Percentiles rank a stretch among this genome's conserved stretches.
These are phyloP conservation scores for Phaeoacremonium minimum DNA, from an alignment of 2,329 filamentous ascomycete species.

Conservation along the genomic window DNA sequence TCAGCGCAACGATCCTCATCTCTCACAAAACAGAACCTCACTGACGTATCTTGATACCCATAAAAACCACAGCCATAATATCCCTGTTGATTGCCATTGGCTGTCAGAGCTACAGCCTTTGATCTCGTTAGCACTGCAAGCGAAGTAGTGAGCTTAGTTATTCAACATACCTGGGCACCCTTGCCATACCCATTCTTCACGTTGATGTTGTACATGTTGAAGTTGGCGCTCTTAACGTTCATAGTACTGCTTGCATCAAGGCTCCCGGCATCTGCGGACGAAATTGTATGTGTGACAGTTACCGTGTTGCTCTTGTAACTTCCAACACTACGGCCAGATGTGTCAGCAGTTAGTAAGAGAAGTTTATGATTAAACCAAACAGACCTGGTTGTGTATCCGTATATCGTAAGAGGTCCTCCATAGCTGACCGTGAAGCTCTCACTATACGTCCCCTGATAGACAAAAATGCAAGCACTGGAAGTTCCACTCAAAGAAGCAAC, in stretches of 20 bases:
- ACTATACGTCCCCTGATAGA: conserved; percentile 23
- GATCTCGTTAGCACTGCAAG: too few species aligned
- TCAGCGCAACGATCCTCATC: background rate
- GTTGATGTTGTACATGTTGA: conserved; percentile 28
- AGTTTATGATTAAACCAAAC: background rate
- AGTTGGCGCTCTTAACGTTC: conserved; percentile 19
- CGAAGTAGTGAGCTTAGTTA: too few species aligned
- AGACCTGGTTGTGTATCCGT: conserved; percentile 20
- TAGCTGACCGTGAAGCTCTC: conserved; percentile 24
- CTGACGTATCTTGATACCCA: conserved; percentile 26
- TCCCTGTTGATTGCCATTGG: conserved; percentile 21
- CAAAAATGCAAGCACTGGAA: conserved; percentile 22
- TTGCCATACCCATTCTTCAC: conserved; percentile 26
- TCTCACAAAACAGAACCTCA: too few species aligned
- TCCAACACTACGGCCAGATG: too few species aligned
- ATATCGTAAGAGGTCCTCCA: conserved; percentile 20
- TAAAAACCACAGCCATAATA: conserved; percentile 27
- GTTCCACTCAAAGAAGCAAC: conserved; percentile 18
- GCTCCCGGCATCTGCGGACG: conserved; percentile 20
- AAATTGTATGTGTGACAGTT: conserved; percentile 23
- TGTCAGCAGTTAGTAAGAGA: background rate
- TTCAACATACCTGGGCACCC: conserved; percentile 23
- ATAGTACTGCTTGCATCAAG: conserved; percentile 24
- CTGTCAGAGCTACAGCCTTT: conserved; percentile 23
- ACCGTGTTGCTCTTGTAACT: conserved; percentile 24